Base-by-base conservation (phyloP, 768 basidiomycete species). In the Trametes sanguinea region DNA sequence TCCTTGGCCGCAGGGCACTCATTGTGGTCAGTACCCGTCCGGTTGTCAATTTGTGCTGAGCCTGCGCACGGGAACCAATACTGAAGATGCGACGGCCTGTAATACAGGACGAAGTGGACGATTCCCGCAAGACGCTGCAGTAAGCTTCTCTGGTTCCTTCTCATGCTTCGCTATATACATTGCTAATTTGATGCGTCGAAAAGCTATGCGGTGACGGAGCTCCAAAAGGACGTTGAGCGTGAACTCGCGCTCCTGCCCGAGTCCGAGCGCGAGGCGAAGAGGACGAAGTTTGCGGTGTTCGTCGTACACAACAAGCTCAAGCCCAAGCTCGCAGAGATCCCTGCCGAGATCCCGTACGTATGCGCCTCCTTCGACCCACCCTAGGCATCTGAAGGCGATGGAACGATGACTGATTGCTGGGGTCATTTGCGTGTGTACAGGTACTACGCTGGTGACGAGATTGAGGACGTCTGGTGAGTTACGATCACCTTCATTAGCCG, bases 231-330 rank as follows among this genome's bases (percentile, higher is more conserved):
- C 71, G 90, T 97, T 53, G 90, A 92, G 67, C 73, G 74, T 47
- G 90, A 90, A 66, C 76, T 92, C 13, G 75, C 83, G 32, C 72
- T 73, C 10, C 81, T 86, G 59, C 87, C 90, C 4, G 90, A 92
- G 73, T 74, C 82, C 16, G 87, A 95, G 66, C 87, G 89, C 53
- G 85, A 88, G n/a, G 83, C 82, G 1, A 73, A 75, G 7, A 77
- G 81, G 4, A 95, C 96, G 30, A 80, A 90, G 72, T 94, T 99
- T 62, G 95, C 85, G 1, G 80, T 98, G 65, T 99, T 98, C 70
- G 96, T 98, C 50, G 92, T 95, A 29, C 92, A 95, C 76, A 93
- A 95, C 80, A 98, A 98, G 78, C 79, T 86, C 63, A 98, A 98
- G 77, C 78, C 80, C 35, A 99, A 99, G 77, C 72, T 87, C 39